phyloP scores from a whole-genome alignment of 495 filamentous ascomycete species.

The Aspergillus bridgeri region DNA sequence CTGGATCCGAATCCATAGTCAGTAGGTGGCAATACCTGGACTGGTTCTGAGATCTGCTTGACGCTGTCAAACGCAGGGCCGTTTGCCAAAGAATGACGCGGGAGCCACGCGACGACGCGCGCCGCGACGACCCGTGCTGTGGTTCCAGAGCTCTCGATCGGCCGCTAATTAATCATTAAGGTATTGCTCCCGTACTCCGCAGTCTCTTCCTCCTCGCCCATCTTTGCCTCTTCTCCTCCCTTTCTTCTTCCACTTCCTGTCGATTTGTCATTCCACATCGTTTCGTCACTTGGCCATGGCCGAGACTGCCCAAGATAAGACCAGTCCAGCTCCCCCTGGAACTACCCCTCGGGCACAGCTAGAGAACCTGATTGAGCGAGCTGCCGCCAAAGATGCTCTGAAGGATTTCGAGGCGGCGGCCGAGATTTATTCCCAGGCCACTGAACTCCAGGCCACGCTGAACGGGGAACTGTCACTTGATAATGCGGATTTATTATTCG shows the following conservation, averaged over 20 bases:
- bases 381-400: slow-evolving; percentile 69
- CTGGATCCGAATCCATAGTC: slow-evolving; percentile 43
- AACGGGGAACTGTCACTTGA: slow-evolving; percentile 87
- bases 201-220: background rate
- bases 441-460: slow-evolving; percentile 83
- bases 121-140: no score
- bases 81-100: background rate
- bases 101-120: background rate
- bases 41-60: no score
- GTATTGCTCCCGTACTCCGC: no score
- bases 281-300: slow-evolving; percentile 15
- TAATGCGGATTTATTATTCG: slow-evolving; percentile 89
- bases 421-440: slow-evolving; percentile 83
- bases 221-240: background rate
- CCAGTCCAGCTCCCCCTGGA: slow-evolving; percentile 6
- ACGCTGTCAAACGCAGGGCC: no score
- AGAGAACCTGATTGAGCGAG: slow-evolving; percentile 50
- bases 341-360: slow-evolving; percentile 26
- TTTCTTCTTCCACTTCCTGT: background rate
- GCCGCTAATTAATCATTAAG: background rate
- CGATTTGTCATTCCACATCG: background rate
- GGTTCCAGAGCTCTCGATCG: background rate
- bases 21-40: no score
- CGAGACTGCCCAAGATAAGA: slow-evolving; percentile 15
- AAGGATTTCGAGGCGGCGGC: slow-evolving; percentile 83